A percentile compares a stretch with the other conserved stretches of the same genome.
Conservation (phyloP, 371 early-diverging fungal species). For the Mucor lusitanicus region DNA sequence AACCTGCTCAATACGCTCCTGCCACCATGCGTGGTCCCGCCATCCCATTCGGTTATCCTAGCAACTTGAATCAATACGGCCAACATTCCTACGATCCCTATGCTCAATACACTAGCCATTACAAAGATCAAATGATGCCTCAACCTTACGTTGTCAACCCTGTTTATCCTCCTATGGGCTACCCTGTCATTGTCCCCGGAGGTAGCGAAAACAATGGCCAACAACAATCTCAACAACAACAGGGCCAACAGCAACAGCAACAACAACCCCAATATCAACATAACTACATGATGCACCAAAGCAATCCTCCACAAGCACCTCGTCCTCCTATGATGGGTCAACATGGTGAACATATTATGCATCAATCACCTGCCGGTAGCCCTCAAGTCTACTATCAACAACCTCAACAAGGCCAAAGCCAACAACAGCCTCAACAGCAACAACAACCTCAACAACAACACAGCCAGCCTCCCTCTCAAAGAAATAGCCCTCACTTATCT, state of each 20-base stretch:
- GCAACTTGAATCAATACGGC: conserved; percentile 47
- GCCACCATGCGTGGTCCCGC: conserved; percentile 21
- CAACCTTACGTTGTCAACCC: conserved; percentile 46
- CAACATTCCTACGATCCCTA: conserved; percentile 50
- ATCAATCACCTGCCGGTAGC: conserved; percentile 20
- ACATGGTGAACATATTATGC: conserved; percentile 27
- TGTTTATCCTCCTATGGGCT: conserved; percentile 44
- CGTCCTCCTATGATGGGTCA: conserved; percentile 26
- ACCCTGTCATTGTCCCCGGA: conserved; percentile 39
- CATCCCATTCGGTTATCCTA: conserved; percentile 46
- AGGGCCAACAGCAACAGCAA: conserved; percentile 10
- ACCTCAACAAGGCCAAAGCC: conserved; percentile 8
- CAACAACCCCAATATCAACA: conserved; percentile 21
- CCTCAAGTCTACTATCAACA: conserved; percentile 30
- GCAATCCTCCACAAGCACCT: conserved; percentile 18
- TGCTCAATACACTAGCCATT: conserved; percentile 33
- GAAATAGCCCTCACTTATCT: conserved; percentile 30
- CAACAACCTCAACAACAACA: conserved; percentile 25
- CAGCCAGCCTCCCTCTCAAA: conserved; percentile 29
- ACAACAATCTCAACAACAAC: conserved; percentile 17
- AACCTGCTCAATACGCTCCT: conserved; percentile 22
- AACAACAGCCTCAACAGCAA: conserved; percentile 17
- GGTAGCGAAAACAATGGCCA: conserved; percentile 21
- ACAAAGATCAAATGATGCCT: conserved; percentile 42
- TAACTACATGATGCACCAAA: conserved; percentile 21